Evolutionary conservation across 805 yeast genomes (phyloP), one percentile per base, ranked within the genome.

Genomic region (Candida nanaspora): DNA sequence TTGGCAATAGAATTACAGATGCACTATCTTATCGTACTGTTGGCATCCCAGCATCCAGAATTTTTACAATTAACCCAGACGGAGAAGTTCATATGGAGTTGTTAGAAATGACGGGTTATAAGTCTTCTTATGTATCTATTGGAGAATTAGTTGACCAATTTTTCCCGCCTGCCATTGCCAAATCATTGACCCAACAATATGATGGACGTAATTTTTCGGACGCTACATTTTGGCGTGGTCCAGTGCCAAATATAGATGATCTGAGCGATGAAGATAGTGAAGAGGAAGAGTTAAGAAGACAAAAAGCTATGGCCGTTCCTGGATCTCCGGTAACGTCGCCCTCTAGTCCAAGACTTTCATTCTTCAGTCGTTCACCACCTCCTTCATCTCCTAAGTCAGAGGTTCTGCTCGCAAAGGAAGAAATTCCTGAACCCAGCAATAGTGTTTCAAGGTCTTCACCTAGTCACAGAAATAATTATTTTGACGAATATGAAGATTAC

Each of bases 51-150:
- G 80, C 94, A 16, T 91, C 96, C 31, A 70, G 96, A 46, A 89
- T 93, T 32, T 93, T 93, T 57, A 93, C 98, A 7, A 93, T 93
- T 52, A 91, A 93, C 54, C 89, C 98, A 2, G 87, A 86, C 46
- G 96, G 97, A 2, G 98, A 93, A 49, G 98, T 93, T 33, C 96
- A 87, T 66, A 84, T 93, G 95, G 98, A 93, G 62, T 71, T 93
- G 47, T 68, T 93, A 41, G 98, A 93, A 57, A 69, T 93, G 54
- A 94, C 97, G 0, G 98, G 98, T 2, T 86, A 85, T 60, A 84
- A 76, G 55, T 81, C 93, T 39, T 80, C 95, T 0, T 93, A 93
- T 58, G 77, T 93, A 38, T 81, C 80, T 47, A 91, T 93, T 54
- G 86, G 93, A 35, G 98, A 93, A 59, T 70, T 93, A 41, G 97